Percentiles rank a stretch among this genome's conserved stretches.
Evolutionary conservation across 2,329 filamentous ascomycete genomes (phyloP).

Genomic region (Microdochium trichocladiopsis): DNA sequence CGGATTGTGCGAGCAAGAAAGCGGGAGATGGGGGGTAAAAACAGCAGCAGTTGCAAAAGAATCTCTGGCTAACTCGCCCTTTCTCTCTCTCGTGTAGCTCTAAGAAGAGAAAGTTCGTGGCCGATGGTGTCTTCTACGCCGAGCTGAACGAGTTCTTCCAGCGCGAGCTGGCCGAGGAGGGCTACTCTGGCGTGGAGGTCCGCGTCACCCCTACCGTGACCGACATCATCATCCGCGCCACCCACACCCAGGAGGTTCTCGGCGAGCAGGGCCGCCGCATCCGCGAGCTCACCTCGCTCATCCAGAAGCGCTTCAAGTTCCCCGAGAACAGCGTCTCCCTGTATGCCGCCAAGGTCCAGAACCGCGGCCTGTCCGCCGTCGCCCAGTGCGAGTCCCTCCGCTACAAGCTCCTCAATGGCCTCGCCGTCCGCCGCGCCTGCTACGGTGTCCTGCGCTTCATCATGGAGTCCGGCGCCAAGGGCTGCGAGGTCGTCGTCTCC

Average conservation of each 20-base stretch:
- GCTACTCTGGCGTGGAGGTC: constrained; percentile 99
- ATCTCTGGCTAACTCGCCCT: constrained; percentile 10
- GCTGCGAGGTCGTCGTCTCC: constrained; percentile 98
- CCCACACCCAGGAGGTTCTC: constrained; percentile 99
- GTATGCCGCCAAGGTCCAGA: constrained; percentile 99
- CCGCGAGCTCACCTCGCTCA: constrained; percentile 98
- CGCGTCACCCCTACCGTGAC: constrained; percentile 99
- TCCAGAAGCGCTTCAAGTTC: constrained; percentile 99
- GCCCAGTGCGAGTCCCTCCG: constrained; percentile 99
- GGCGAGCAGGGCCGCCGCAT: constrained; percentile 99
- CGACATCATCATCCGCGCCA: constrained; percentile 99
- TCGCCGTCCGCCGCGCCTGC: constrained; percentile 96
- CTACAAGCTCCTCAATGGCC: constrained; percentile 99
- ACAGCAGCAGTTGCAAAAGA: neutral
- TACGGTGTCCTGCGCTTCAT: constrained; percentile 99
- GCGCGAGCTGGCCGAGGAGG: constrained; percentile 99
- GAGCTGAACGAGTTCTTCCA: constrained; percentile 99
- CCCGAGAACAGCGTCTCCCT: constrained; percentile 99
- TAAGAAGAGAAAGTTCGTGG: constrained; percentile 92
- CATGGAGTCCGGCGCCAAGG: constrained; percentile 99
- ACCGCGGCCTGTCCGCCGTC: constrained; percentile 98
- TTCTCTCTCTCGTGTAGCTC: constrained; percentile 47
- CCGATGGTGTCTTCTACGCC: constrained; percentile 99
- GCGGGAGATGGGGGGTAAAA: neutral
- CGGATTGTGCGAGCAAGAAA: too few species aligned